Conservation (phyloP, 78 protist species). For the Thecamonas trahens region DNA sequence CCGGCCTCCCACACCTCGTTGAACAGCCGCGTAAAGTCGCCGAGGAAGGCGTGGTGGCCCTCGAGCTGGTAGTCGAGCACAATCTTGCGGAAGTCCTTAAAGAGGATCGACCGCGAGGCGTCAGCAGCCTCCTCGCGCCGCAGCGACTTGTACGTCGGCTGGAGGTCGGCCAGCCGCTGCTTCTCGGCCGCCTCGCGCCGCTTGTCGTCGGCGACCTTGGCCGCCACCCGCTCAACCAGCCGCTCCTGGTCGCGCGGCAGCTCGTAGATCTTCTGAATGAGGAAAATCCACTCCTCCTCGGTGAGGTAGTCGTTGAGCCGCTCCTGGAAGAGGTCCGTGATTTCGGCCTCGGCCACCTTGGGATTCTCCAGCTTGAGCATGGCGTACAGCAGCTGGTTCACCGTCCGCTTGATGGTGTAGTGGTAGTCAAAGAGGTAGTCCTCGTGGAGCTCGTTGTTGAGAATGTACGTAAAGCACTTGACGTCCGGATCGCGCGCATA, state of each 20-base stretch:
- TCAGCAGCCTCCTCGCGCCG: neutral
- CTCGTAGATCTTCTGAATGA: neutral
- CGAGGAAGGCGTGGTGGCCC: constrained; percentile 45
- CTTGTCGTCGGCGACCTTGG: neutral
- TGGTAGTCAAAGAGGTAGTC: constrained; percentile 19
- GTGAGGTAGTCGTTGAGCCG: neutral
- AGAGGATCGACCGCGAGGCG: constrained; percentile 3
- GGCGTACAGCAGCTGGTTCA: constrained; percentile 19
- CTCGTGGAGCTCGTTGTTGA: constrained; percentile 35
- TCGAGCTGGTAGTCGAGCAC: constrained; percentile 43
- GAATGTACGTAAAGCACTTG: constrained; percentile 8
- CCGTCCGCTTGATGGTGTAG: constrained; percentile 34
- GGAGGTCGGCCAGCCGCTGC: neutral
- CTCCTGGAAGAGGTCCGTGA: constrained; percentile 1
- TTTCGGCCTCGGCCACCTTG: constrained; percentile 13
- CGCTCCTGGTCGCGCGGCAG: neutral
- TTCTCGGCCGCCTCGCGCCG: neutral
- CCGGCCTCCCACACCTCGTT: too few species aligned
- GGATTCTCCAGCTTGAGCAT: constrained; percentile 3
- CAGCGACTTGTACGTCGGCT: neutral
- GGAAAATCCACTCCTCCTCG: constrained; percentile 3
- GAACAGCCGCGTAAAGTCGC: constrained; percentile 21
- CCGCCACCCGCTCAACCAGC: neutral
- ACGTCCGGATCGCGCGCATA: neutral
- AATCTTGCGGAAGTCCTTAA: constrained; percentile 2